Evolutionary conservation across 176 grass and related monocot genomes (phyloP).

Genomic region (Aegilops sharonensis): DNA sequence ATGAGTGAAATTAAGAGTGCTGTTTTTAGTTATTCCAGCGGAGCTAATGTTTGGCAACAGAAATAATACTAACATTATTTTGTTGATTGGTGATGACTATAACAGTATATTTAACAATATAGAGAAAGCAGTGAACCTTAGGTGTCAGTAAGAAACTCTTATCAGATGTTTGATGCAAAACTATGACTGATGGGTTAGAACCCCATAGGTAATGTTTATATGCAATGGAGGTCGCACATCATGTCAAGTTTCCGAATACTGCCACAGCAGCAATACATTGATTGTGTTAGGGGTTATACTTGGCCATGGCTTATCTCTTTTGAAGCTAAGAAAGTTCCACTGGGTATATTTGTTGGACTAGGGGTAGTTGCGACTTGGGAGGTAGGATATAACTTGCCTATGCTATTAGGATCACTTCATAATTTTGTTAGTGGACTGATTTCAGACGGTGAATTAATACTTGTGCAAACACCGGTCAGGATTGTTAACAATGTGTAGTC

Average conservation of each 20-base stretch:
- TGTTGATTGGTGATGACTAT: constrained; percentile 16
- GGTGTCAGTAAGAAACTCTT: not conserved
- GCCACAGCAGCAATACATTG: not conserved
- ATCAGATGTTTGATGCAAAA: not conserved
- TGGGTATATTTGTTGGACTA: constrained; percentile 8
- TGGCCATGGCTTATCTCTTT: not conserved
- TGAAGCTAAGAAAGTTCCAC: not conserved
- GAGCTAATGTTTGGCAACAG: not conserved
- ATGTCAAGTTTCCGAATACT: not conserved
- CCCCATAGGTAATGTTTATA: not conserved
- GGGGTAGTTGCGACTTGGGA: constrained; percentile 1
- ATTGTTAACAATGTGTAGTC: not conserved
- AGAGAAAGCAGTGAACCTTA: constrained; percentile 16
- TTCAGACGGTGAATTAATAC: not conserved
- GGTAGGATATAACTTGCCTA: not conserved
- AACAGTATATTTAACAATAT: not conserved
- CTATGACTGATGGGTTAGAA: not conserved
- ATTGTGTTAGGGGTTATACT: not conserved
- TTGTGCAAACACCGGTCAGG: not conserved
- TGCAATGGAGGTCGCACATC: not conserved
- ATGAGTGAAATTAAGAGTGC: constrained; percentile 4
- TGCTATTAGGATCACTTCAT: not conserved
- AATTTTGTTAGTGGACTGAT: not conserved
- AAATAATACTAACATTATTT: constrained; percentile 13
- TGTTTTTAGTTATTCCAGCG: constrained; percentile 11